phyloP scores from a whole-genome alignment of 495 filamentous ascomycete genomes.

The Aspergillus avenaceus region DNA sequence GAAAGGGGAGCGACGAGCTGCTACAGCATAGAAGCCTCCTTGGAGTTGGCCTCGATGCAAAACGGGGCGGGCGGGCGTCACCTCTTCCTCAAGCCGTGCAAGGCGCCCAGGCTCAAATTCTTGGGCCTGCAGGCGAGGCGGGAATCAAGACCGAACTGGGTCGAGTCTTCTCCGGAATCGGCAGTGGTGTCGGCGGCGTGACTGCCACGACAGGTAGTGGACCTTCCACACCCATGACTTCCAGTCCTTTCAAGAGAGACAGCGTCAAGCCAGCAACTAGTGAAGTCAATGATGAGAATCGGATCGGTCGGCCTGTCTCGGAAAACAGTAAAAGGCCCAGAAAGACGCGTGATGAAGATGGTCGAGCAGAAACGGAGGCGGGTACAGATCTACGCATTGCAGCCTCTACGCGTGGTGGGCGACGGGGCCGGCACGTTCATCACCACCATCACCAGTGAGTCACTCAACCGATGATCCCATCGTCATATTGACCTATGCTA shows the following conservation, averaged over 20 bases:
- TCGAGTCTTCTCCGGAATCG: slow-evolving; percentile 86
- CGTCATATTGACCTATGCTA: slow-evolving; percentile 19
- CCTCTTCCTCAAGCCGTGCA: slow-evolving; percentile 90
- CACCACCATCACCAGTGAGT: slow-evolving; percentile 59
- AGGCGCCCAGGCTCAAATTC: slow-evolving; percentile 75
- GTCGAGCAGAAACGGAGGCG: slow-evolving; percentile 56
- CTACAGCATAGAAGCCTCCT: slow-evolving; percentile 43
- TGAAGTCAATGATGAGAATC: slow-evolving; percentile 30
- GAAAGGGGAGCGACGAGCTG: slow-evolving; percentile 58
- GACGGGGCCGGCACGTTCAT: slow-evolving; percentile 53
- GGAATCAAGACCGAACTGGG: slow-evolving; percentile 90
- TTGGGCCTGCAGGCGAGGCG: slow-evolving; percentile 71
- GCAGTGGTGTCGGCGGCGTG: slow-evolving; percentile 72
- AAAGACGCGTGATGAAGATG: slow-evolving; percentile 51
- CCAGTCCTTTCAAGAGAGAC: slow-evolving; percentile 52
- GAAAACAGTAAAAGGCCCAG: slow-evolving; percentile 53
- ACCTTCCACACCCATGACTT: slow-evolving; percentile 50
- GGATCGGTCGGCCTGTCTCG: slow-evolving; percentile 44
- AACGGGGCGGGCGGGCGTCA: slow-evolving; percentile 55
- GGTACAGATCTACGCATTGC: slow-evolving; percentile 55
- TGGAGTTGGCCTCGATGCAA: slow-evolving; percentile 39
- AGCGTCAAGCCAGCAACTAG: slow-evolving; percentile 36
- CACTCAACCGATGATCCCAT: slow-evolving; percentile 8
- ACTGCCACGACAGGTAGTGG: slow-evolving; percentile 50
- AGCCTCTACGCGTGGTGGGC: slow-evolving; percentile 51